Conservation (phyloP, 2,329 filamentous ascomycete genomes). For the Phialophora macrospora region DNA sequence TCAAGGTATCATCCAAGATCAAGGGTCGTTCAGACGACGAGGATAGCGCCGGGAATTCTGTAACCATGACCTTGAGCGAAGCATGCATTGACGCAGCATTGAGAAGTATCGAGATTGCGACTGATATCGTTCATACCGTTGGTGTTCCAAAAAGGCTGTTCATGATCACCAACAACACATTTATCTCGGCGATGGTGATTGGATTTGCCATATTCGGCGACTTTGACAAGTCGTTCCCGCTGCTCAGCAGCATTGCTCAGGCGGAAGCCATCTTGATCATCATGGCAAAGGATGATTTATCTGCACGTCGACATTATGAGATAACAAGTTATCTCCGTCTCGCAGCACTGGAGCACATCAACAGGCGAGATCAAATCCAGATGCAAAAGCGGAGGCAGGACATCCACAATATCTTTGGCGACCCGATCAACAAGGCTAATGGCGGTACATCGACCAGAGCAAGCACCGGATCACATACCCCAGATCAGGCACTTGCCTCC, state of each 20-base stretch:
- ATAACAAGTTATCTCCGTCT: constrained; percentile 49
- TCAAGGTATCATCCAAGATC: constrained; percentile 50
- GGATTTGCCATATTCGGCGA: constrained; percentile 40
- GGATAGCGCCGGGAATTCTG: constrained; percentile 29
- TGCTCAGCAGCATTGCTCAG: constrained; percentile 40
- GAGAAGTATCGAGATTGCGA: constrained; percentile 42
- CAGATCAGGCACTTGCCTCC: constrained; percentile 13
- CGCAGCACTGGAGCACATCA: constrained; percentile 47
- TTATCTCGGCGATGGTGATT: constrained; percentile 39
- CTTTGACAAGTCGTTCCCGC: constrained; percentile 39
- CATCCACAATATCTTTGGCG: constrained; percentile 51
- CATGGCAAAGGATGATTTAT: constrained; percentile 37
- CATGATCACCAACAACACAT: constrained; percentile 38
- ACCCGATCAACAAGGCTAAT: constrained; percentile 36
- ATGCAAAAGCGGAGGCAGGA: constrained; percentile 48
- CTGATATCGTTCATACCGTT: constrained; percentile 38
- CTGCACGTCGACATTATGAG: constrained; percentile 39
- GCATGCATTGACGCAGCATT: constrained; percentile 54
- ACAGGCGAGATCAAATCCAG: constrained; percentile 47
- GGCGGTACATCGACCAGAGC: constrained; percentile 15
- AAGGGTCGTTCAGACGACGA: constrained; percentile 31
- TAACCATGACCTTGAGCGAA: constrained; percentile 41
- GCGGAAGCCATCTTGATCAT: constrained; percentile 37
- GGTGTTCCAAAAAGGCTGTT: constrained; percentile 38
- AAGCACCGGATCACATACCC: constrained; percentile 26